Conservation (phyloP, 2,329 filamentous ascomycete species). For the Fusarium nygamai region DNA sequence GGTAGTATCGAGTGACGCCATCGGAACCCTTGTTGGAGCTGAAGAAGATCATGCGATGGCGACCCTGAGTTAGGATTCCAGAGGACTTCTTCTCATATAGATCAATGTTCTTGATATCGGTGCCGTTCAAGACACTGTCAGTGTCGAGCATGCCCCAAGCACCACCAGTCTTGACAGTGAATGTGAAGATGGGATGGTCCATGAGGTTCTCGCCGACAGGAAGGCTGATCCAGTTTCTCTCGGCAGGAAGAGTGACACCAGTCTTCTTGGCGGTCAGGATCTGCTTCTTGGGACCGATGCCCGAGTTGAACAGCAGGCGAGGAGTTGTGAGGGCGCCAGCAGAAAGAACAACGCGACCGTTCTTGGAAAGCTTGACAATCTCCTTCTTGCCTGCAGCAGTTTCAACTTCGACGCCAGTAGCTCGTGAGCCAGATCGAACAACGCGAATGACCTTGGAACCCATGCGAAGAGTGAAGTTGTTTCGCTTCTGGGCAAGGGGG, state of each 20-base stretch:
- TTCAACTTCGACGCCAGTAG: constrained; percentile 73
- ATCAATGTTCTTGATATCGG: constrained; percentile 66
- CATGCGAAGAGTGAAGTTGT: constrained; percentile 73
- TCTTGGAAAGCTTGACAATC: constrained; percentile 66
- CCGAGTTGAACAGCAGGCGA: constrained; percentile 67
- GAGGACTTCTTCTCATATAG: constrained; percentile 65
- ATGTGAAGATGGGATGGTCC: constrained; percentile 59
- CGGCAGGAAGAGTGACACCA: constrained; percentile 59
- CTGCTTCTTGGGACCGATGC: constrained; percentile 72
- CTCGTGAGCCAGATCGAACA: constrained; percentile 66
- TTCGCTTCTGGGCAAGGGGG: constrained; percentile 64
- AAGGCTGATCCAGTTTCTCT: constrained; percentile 63
- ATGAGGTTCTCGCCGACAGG: constrained; percentile 67
- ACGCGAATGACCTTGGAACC: constrained; percentile 72
- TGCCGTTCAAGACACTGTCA: constrained; percentile 57
- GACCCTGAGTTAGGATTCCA: constrained; percentile 71
- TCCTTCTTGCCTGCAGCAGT: constrained; percentile 58
- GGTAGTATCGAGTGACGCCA: constrained; percentile 69
- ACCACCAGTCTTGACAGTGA: constrained; percentile 37
- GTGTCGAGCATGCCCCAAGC: constrained; percentile 46
- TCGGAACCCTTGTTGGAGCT: constrained; percentile 67
- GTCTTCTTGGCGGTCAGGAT: constrained; percentile 62
- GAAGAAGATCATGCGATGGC: constrained; percentile 65
- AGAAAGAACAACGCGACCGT: constrained; percentile 72
- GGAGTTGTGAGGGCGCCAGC: constrained; percentile 74